phyloP scores from a whole-genome alignment of 2,329 filamentous ascomycete species.

The Lasiodiplodia gonubiensis region DNA sequence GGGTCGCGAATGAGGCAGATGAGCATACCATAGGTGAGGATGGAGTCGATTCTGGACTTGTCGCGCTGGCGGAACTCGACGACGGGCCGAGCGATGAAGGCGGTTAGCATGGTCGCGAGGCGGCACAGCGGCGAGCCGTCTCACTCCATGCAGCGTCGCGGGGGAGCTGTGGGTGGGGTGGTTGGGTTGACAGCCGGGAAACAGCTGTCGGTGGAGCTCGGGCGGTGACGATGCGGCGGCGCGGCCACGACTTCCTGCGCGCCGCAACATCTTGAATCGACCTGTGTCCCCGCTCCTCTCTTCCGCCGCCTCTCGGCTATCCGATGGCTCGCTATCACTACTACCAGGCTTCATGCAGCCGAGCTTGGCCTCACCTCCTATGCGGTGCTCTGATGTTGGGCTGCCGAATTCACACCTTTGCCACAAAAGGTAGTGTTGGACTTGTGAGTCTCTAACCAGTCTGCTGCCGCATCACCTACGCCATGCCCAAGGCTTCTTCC shows the following conservation, averaged over 20 bases:
- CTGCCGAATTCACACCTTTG: too few species aligned
- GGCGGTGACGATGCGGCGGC: slow-evolving; percentile 19
- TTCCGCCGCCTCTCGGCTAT: too few species aligned
- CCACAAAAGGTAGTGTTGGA: too few species aligned
- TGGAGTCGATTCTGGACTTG: slow-evolving; percentile 96
- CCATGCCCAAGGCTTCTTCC: neutral
- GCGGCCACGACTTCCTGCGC: neutral
- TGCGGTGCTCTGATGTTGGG: too few species aligned
- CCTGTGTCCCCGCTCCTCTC: too few species aligned
- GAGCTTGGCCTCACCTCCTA: too few species aligned
- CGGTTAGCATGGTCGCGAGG: slow-evolving; percentile 76
- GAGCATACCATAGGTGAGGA: slow-evolving; percentile 79
- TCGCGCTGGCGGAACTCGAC: slow-evolving; percentile 95
- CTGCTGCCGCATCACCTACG: neutral
- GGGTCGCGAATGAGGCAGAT: neutral
- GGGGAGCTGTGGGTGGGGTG: slow-evolving; percentile 3
- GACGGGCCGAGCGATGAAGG: slow-evolving; percentile 93
- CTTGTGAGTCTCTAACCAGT: neutral
- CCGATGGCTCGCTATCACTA: too few species aligned
- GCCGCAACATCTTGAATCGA: neutral
- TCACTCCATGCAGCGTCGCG: slow-evolving; percentile 16
- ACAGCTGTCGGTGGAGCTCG: slow-evolving; percentile 3
- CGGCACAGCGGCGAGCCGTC: neutral
- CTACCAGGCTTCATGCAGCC: too few species aligned
- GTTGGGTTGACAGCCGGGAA: neutral